Evolutionary conservation across 2,329 filamentous ascomycete genomes (phyloP).

Genomic region (Aspergillus sp.): DNA sequence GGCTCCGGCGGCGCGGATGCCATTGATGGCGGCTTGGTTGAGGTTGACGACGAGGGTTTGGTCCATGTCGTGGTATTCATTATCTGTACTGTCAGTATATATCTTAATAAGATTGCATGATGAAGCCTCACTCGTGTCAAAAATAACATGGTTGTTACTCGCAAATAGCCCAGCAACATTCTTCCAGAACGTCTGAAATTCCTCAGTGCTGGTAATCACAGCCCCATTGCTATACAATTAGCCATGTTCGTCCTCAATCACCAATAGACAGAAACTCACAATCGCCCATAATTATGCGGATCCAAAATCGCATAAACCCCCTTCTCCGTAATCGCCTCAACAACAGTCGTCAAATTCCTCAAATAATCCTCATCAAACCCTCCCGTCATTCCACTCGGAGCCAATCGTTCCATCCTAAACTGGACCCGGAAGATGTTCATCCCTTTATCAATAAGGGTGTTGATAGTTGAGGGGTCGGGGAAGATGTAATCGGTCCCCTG

Average conservation of each 20-base stretch:
- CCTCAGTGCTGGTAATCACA: slow-evolving; percentile 35
- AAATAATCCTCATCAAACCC: slow-evolving; percentile 41
- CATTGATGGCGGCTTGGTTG: slow-evolving; percentile 61
- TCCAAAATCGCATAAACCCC: slow-evolving; percentile 53
- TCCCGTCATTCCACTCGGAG: slow-evolving; percentile 41
- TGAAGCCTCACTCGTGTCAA: slow-evolving; percentile 50
- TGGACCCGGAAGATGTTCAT: slow-evolving; percentile 56
- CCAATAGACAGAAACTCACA: slow-evolving; percentile 12
- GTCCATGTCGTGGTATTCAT: slow-evolving; percentile 62
- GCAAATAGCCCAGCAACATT: slow-evolving; percentile 52
- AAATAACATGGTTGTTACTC: slow-evolving; percentile 53
- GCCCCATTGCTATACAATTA: slow-evolving; percentile 6
- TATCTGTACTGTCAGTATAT: slow-evolving; percentile 38
- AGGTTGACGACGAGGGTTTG: slow-evolving; percentile 55
- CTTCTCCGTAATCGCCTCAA: slow-evolving; percentile 36
- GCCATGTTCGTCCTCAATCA: neutral
- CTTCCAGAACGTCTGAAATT: slow-evolving; percentile 55
- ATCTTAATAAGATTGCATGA: neutral
- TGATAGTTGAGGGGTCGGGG: slow-evolving; percentile 48
- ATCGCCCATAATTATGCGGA: slow-evolving; percentile 57
- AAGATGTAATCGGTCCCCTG: slow-evolving; percentile 56
- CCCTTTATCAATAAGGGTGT: slow-evolving; percentile 49
- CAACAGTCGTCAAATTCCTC: slow-evolving; percentile 32
- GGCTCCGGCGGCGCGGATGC: slow-evolving; percentile 56
- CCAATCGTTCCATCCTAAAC: slow-evolving; percentile 54